A percentile compares a stretch with the other conserved stretches of the same genome.
Conservation (phyloP, 2,329 filamentous ascomycete genomes). For the Alternaria atra region DNA sequence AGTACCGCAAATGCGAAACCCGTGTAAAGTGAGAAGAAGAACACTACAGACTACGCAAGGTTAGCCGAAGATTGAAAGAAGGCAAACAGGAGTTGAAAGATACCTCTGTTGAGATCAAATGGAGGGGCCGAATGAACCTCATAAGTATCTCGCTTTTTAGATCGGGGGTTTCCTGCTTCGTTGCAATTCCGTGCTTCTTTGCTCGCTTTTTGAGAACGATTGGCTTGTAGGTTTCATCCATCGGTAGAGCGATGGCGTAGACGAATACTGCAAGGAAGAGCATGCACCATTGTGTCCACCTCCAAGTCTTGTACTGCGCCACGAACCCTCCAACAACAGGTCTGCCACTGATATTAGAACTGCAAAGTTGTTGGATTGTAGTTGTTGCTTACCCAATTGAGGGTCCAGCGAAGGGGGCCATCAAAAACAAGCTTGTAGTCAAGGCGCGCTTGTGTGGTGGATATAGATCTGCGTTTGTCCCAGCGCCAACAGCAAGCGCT, state of each 20-base stretch:
- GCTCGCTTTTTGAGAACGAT: conserved; percentile 55
- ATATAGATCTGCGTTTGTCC: conserved; percentile 54
- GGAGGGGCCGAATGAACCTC: conserved; percentile 61
- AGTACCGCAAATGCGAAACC: conserved; percentile 48
- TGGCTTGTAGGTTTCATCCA: conserved; percentile 66
- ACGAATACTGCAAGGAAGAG: conserved; percentile 53
- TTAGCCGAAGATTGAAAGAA: neutral
- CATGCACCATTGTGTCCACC: conserved; percentile 56
- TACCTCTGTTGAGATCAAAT: conserved; percentile 53
- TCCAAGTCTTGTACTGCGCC: conserved; percentile 57
- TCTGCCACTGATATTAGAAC: conserved; percentile 19
- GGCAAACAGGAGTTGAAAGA: neutral
- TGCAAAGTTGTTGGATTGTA: neutral
- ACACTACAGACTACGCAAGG: conserved; percentile 39
- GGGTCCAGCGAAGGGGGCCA: conserved; percentile 55
- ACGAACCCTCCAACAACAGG: conserved; percentile 57
- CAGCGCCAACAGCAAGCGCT: conserved; percentile 56
- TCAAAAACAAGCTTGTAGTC: conserved; percentile 49
- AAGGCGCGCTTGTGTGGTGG: conserved; percentile 43
- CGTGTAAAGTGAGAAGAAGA: conserved; percentile 48
- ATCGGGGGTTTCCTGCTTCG: conserved; percentile 7
- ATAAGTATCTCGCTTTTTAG: conserved; percentile 46
- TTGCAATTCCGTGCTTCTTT: conserved; percentile 28
- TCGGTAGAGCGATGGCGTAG: conserved; percentile 53
- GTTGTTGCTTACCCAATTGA: conserved; percentile 40